Evolutionary conservation across 2,329 filamentous ascomycete species (phyloP), one percentile per base, ranked within the genome.

Genomic region (Rhytidhysteron rufulum): DNA sequence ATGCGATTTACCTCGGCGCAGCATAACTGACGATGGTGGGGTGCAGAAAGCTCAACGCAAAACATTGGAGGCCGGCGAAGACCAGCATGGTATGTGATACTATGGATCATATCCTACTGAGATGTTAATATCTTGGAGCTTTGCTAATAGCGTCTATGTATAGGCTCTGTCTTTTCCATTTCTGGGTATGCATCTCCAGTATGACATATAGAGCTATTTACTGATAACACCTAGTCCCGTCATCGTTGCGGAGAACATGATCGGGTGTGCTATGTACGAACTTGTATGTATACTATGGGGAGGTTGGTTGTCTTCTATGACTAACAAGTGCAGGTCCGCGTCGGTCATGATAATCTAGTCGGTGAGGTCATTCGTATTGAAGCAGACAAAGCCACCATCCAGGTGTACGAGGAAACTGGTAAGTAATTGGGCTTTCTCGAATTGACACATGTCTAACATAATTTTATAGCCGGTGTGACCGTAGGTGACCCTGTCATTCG

Each of bases 321-420:
- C 39, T 62, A 34, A 62, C 31, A 8, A 6, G 15, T 35, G 22
- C 50, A 91, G 87, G 90, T 94, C 67, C 86, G 80, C 74, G 91
- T 98, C 57, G 24, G 24, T 13, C 8, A 33, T 65, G 88, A 95
- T 63, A 81, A 85, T 64, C 82, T 98, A 45, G 86, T 95, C 48
- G 93, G 93, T 66, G 93, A 98, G 72, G 93, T 98, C 69, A 98
- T 98, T 77, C 86, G 93, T 67, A 94, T 98, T 72, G 93, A 88
- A 61, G 85, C 76, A 67, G 93, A 98, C 69, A 94, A 91, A 73
- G 90, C 89, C 55, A 95, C 90, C 36, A 94, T 98, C 56, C 93
- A 98, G 73, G 93, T 98, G 53, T 98, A 98, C 75, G 93, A 98
- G 70, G 93, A 98, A 74, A 98, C 93, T 55, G 88, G 89, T 94